A percentile compares a stretch with the other conserved stretches of the same genome.
Conservation (phyloP, 148 eudicot species). For the Oxyria digyna region DNA sequence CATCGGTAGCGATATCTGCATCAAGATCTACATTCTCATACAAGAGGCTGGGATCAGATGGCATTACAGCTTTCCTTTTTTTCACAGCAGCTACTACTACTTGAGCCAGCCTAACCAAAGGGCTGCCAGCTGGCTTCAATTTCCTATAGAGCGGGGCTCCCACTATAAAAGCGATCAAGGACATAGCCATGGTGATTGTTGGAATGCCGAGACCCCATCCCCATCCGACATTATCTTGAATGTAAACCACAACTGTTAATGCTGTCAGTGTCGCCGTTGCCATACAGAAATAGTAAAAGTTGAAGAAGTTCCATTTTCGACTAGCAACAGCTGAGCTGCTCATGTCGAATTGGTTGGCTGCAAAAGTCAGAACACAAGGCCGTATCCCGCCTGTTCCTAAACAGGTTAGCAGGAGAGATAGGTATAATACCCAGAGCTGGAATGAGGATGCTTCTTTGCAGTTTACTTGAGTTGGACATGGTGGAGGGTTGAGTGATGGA, state of each 20-base stretch:
- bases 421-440: conserved; percentile 39
- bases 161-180: conserved; percentile 26
- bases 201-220: conserved; percentile 58
- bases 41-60: conserved; percentile 16
- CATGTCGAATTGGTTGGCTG: conserved; percentile 59
- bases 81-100: conserved; percentile 37
- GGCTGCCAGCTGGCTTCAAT: conserved; percentile 47
- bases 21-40: conserved; percentile 42
- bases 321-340: conserved; percentile 16
- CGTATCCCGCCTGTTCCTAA: conserved; percentile 42
- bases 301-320: conserved; percentile 45
- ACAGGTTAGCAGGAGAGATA: conserved; percentile 33
- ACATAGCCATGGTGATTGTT: conserved; percentile 41
- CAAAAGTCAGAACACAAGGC: conserved; percentile 48
- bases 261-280: conserved; percentile 36
- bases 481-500: conserved; percentile 43
- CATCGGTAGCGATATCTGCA: conserved; percentile 26
- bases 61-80: conserved; percentile 31
- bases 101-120: conserved; percentile 35
- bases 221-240: conserved; percentile 60
- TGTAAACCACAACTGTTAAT: conserved; percentile 42
- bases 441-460: conserved; percentile 45
- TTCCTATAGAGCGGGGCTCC: conserved; percentile 36
- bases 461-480: conserved; percentile 40
- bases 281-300: conserved; percentile 44